Evolutionary conservation across 768 basidiomycete genomes (phyloP).

Genomic region (Rickenella mellea): DNA sequence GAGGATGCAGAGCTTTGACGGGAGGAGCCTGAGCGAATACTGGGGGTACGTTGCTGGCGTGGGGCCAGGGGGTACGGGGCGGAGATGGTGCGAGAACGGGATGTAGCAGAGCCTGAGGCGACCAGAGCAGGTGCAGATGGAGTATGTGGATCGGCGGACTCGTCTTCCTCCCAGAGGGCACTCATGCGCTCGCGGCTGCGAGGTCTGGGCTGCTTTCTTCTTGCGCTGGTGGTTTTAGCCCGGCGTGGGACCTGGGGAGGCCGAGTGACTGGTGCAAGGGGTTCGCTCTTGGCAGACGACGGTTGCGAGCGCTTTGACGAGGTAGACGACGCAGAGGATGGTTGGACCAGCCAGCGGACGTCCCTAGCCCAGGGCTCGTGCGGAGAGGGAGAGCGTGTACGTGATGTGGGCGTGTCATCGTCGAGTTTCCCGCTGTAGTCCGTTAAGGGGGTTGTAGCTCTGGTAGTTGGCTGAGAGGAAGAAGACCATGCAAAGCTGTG

Average conservation of each 20-base stretch:
- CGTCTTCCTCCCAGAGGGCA: conserved; percentile 29
- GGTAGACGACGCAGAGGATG: conserved; percentile 13
- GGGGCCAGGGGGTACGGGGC: conserved; percentile 2
- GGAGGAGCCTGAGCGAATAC: conserved; percentile 6
- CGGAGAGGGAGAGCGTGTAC: neutral
- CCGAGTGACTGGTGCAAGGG: neutral
- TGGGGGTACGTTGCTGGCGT: conserved; percentile 12
- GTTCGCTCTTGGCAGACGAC: conserved; percentile 1
- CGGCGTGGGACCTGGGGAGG: conserved; percentile 1
- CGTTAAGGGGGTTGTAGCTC: neutral
- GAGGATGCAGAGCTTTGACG: conserved; percentile 19
- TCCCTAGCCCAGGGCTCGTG: conserved; percentile 58
- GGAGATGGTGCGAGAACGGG: neutral
- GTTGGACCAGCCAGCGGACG: conserved; percentile 49
- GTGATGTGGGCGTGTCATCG: conserved; percentile 1
- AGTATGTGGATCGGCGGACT: conserved; percentile 19
- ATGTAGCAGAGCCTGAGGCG: conserved; percentile 10
- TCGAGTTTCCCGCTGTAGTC: neutral
- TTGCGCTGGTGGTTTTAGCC: conserved; percentile 8
- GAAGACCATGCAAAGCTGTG: conserved; percentile 7
- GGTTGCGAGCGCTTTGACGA: conserved; percentile 5
- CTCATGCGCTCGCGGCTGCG: conserved; percentile 22
- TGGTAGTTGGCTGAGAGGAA: conserved; percentile 1
- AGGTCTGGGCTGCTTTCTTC: conserved; percentile 11
- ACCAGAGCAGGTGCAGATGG: conserved; percentile 15